A percentile compares a stretch with the other conserved stretches of the same genome.
These are phyloP conservation scores for Trichothecium roseum DNA, from an alignment of 2,329 filamentous ascomycete genomes.

Conservation along the genomic window DNA sequence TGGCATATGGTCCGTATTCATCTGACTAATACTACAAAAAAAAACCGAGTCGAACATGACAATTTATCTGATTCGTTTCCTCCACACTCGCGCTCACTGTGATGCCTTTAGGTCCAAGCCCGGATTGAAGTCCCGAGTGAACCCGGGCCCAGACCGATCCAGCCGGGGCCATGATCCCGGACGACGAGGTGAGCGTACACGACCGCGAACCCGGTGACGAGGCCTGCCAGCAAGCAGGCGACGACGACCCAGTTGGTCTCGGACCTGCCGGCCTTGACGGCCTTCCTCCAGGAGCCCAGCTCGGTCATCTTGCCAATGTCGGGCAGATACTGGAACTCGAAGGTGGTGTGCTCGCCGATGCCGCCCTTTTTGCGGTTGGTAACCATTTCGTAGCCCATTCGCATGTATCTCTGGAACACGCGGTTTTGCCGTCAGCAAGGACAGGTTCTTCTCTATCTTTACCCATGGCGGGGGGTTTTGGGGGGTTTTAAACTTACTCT, in stretches of 20 bases:
- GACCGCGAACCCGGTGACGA: slow-evolving; percentile 26
- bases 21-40: neutral
- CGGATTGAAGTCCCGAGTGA: slow-evolving; percentile 2
- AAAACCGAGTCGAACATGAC: neutral
- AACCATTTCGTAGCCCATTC: slow-evolving; percentile 34
- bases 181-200: slow-evolving; percentile 3
- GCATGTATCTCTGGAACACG: slow-evolving; percentile 15
- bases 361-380: slow-evolving; percentile 51
- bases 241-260: slow-evolving; percentile 14
- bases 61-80: neutral
- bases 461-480: too few relatives aligned
- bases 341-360: slow-evolving; percentile 50
- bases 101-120: neutral
- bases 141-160: too few relatives aligned
- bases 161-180: slow-evolving; percentile 13
- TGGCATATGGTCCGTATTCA: slow-evolving; percentile 1
- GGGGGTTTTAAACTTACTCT: slow-evolving; percentile 11
- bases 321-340: slow-evolving; percentile 64
- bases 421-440: too few relatives aligned
- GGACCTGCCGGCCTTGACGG: slow-evolving; percentile 14
- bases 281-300: slow-evolving; percentile 12
- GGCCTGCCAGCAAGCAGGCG: slow-evolving; percentile 27
- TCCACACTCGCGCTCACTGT: neutral
- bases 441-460: neutral
- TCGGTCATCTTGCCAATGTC: slow-evolving; percentile 23